Evolutionary conservation across 1,139 yeast genomes (phyloP).

Genomic region (Lodderomyces theae): DNA sequence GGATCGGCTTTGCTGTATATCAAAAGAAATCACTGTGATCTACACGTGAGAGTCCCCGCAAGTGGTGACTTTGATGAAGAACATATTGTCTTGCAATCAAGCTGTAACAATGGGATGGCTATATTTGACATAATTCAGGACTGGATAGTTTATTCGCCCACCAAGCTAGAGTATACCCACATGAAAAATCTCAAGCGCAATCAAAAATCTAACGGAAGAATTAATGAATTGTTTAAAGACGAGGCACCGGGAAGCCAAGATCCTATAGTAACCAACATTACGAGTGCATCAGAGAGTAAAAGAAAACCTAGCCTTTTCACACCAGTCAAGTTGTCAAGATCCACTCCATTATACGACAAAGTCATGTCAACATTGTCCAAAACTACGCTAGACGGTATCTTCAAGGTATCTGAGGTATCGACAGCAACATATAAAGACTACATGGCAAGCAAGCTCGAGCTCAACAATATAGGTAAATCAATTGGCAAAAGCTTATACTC

Average conservation of each 20-base stretch:
- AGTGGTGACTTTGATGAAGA: slow-evolving; percentile 19
- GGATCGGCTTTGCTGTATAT: slow-evolving; percentile 22
- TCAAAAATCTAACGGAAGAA: not conserved
- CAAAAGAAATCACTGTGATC: slow-evolving; percentile 21
- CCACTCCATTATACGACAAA: slow-evolving; percentile 44
- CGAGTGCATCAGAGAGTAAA: not conserved
- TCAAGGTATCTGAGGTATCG: slow-evolving; percentile 48
- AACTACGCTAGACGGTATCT: slow-evolving; percentile 54
- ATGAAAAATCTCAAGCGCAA: slow-evolving; percentile 21
- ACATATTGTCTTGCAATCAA: slow-evolving; percentile 30
- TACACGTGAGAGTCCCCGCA: not conserved
- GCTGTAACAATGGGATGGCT: slow-evolving; percentile 29
- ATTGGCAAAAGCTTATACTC: slow-evolving; percentile 32
- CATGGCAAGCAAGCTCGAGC: slow-evolving; percentile 20
- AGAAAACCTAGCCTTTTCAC: slow-evolving; percentile 24
- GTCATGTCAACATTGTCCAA: slow-evolving; percentile 49
- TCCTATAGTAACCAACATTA: slow-evolving; percentile 14
- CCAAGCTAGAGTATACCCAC: slow-evolving; percentile 33
- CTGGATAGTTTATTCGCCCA: slow-evolving; percentile 51
- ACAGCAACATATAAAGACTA: slow-evolving; percentile 42
- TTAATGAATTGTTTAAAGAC: not conserved
- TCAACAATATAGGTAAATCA: slow-evolving; percentile 32
- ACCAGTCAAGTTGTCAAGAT: slow-evolving; percentile 46
- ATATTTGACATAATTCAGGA: slow-evolving; percentile 51
- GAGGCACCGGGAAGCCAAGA: slow-evolving; percentile 6